Percentiles rank a stretch among this genome's conserved stretches.
These are phyloP conservation scores for Kwoniella sp. DNA, from an alignment of 768 basidiomycete species.

Conservation along the genomic window DNA sequence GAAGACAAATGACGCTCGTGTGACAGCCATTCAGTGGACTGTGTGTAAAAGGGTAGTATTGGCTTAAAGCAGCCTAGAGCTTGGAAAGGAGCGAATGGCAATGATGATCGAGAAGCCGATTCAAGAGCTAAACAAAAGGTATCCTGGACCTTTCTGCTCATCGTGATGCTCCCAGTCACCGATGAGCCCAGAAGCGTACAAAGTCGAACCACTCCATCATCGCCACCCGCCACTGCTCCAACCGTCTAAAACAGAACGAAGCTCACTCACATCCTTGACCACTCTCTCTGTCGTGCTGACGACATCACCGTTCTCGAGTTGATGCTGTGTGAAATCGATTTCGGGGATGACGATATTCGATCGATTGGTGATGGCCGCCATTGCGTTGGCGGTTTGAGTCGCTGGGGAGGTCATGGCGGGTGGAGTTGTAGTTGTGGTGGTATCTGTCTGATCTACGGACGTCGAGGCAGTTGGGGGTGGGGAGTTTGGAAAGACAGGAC, in stretches of 20 bases:
- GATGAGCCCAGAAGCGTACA: no score
- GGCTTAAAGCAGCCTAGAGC: background rate
- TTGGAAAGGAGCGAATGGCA: background rate
- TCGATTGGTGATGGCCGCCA: conserved; percentile 48
- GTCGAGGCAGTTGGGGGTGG: background rate
- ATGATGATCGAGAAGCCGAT: background rate
- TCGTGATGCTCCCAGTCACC: no score
- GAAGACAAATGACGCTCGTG: background rate
- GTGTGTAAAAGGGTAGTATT: background rate
- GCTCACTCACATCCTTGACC: conserved; percentile 79
- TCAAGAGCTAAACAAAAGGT: background rate
- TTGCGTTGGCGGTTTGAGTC: conserved; percentile 50
- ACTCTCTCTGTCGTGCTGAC: conserved; percentile 94
- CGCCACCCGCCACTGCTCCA: conserved; percentile 1
- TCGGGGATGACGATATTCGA: conserved; percentile 59
- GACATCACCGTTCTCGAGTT: conserved; percentile 85
- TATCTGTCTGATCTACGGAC: background rate
- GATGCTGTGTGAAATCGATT: conserved; percentile 87
- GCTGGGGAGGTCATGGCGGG: conserved; percentile 42
- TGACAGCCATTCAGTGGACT: background rate
- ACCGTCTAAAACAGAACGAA: background rate
- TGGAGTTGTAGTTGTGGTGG: background rate
- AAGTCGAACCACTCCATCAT: background rate
- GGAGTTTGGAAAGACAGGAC: background rate
- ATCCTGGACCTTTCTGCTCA: background rate